Conservation (phyloP, 129 eudicot species). For the Artemisia tridentata region DNA sequence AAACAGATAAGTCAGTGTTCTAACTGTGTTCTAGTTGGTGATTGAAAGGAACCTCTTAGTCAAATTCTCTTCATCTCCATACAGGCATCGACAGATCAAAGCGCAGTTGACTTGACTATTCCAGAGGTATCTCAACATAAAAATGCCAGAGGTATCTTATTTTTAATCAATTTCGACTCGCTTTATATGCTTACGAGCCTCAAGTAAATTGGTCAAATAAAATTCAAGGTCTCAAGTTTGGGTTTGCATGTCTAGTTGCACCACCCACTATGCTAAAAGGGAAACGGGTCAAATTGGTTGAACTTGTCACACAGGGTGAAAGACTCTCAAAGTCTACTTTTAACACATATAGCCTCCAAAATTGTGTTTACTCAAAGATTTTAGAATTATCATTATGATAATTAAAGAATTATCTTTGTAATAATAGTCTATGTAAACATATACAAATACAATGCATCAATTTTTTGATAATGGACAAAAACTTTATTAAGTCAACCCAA, state of each 20-base stretch:
- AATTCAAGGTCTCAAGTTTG: background rate
- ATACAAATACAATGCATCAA: too few relatives aligned
- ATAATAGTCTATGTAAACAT: too few relatives aligned
- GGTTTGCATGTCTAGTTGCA: background rate
- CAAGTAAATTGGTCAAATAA: background rate
- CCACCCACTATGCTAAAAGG: too few relatives aligned
- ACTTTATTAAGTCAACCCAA: too few relatives aligned
- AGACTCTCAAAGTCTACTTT: too few relatives aligned
- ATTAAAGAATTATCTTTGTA: too few relatives aligned
- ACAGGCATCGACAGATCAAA: constrained; percentile 90
- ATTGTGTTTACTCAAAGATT: too few relatives aligned
- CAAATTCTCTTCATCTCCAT: background rate
- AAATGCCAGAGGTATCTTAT: constrained; percentile 81
- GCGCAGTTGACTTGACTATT: constrained; percentile 63
- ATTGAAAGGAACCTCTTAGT: constrained; percentile 22
- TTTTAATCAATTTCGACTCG: background rate
- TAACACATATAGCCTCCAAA: too few relatives aligned
- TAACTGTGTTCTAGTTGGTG: background rate
- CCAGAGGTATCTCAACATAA: constrained; percentile 68
- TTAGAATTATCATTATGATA: too few relatives aligned
- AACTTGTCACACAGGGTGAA: too few relatives aligned
- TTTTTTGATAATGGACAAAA: too few relatives aligned
- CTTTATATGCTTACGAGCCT: background rate
- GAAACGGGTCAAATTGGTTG: too few relatives aligned
- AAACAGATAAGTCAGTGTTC: constrained; percentile 48